Evolutionary conservation across 202 grass and related monocot genomes (phyloP), one percentile per base, ranked within the genome.

Genomic region (Carex sylvatica): DNA sequence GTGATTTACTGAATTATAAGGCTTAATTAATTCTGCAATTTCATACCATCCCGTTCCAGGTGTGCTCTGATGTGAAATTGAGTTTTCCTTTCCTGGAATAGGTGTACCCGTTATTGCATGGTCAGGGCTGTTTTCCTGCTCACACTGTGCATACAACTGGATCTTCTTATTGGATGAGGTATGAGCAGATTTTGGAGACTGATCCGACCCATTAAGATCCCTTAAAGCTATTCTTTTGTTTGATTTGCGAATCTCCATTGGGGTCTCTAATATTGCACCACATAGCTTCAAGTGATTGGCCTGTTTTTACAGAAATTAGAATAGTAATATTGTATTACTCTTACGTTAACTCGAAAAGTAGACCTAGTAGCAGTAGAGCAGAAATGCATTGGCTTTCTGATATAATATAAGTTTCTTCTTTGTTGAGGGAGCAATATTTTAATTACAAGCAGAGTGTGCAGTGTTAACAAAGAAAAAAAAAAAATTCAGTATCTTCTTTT

Each of bases 261-360:
- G 88, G 4, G 74, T 93, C 88, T 93, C 78, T 70, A 59, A 80
- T 70, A 91, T 86, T 10, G 83, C 58, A 9, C 85, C 92, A 18
- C 66, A 92, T 60, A 86, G 83, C 76, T 87, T 91, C 74, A 93
- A 84, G 80, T 91, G 80, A 70, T 88, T 86, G 38, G 81, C 89
- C 86, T 92, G 75, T 4, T 11, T 59, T 91, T 22, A 86, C 62
- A 82, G 53, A 88, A 80, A 59, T 10, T 52, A 70, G 47, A 72
- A 49, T 13, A 23, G 7, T 42, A 10, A 72, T 13, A 9, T 24
- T 58, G 2, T 77, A 36, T 35, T 77, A 16, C 51, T 35, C 26
- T 76, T 56, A 15, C 7, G 11, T 35, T 19, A 12, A 76, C 36
- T 55, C 47, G 8, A 20, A 19, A 74, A 76, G 15, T n/a, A 35